phyloP scores from a whole-genome alignment of 2,329 filamentous ascomycete genomes.

The Harringtonia aguacate region DNA sequence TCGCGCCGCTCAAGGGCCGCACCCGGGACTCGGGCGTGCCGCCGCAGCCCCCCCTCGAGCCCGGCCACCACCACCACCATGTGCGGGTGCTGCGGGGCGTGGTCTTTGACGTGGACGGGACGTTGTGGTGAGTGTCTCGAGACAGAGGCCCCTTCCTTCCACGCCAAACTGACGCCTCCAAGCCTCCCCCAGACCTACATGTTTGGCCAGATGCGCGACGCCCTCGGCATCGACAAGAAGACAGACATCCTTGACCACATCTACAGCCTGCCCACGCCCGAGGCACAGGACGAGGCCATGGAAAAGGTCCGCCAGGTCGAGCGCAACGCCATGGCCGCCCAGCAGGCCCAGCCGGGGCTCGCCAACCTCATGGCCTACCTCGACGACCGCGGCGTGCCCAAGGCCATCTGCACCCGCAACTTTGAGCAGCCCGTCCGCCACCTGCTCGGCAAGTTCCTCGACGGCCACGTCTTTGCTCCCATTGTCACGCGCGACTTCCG shows the following conservation, averaged over 20 bases:
- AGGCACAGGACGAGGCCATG: slow-evolving; percentile 52
- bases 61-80: slow-evolving; percentile 1
- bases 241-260: slow-evolving; percentile 87
- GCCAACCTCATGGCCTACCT: slow-evolving; percentile 72
- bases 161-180: not conserved
- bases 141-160: too few species aligned
- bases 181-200: slow-evolving; percentile 92
- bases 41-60: not conserved
- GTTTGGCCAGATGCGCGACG: slow-evolving; percentile 77
- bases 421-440: slow-evolving; percentile 73
- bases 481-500: slow-evolving; percentile 76
- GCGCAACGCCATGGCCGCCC: slow-evolving; percentile 64
- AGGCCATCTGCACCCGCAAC: slow-evolving; percentile 89
- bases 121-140: slow-evolving; percentile 71
- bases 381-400: slow-evolving; percentile 52
- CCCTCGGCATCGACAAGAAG: slow-evolving; percentile 59
- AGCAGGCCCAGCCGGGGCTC: slow-evolving; percentile 75
- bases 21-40: slow-evolving; percentile 14
- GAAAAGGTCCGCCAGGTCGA: slow-evolving; percentile 71
- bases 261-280: slow-evolving; percentile 53
- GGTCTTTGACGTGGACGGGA: slow-evolving; percentile 93
- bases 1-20: slow-evolving; percentile 41
- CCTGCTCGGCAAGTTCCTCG: slow-evolving; percentile 65
- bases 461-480: slow-evolving; percentile 57
- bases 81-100: slow-evolving; percentile 39